Percentiles rank a stretch among this genome's conserved stretches.
These are phyloP conservation scores for Phaeolepiota aurea DNA, from an alignment of 768 basidiomycete species.

Conservation along the genomic window DNA sequence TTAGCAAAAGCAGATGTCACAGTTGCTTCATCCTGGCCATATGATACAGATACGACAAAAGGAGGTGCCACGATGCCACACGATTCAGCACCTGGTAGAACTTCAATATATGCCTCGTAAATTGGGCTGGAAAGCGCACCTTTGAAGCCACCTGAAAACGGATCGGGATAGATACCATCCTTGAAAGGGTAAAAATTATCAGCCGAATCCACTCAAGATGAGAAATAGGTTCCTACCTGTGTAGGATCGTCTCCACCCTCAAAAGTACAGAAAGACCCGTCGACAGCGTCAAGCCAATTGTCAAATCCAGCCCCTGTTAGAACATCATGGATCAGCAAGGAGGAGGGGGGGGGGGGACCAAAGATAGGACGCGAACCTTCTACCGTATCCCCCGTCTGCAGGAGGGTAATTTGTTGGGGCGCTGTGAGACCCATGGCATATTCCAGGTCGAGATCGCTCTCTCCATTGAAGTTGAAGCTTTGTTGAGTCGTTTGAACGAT, in stretches of 20 bases:
- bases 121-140: constrained; percentile 9
- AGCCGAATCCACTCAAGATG: no score
- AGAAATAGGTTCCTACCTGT: constrained; percentile 12
- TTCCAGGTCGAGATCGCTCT: constrained; percentile 50
- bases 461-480: constrained; percentile 41
- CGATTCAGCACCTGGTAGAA: constrained; percentile 19
- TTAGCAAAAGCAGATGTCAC: constrained; percentile 20
- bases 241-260: constrained; percentile 35
- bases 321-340: neutral
- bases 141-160: constrained; percentile 22
- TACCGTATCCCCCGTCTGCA: constrained; percentile 34
- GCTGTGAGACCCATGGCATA: constrained; percentile 42
- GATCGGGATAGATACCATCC: constrained; percentile 21
- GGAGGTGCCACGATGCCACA: constrained; percentile 28
- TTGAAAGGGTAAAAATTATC: no score
- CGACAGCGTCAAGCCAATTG: constrained; percentile 40
- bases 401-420: constrained; percentile 29
- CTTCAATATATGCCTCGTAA: no score
- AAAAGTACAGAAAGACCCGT: constrained; percentile 34
- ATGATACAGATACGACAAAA: constrained; percentile 25
- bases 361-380: constrained; percentile 19
- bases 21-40: constrained; percentile 23
- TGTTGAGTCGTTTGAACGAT: constrained; percentile 31
- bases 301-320: constrained; percentile 34
- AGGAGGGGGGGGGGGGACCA: neutral